Percentiles rank a stretch among this genome's conserved stretches.
phyloP scores from a whole-genome alignment of 805 yeast genomes.

The Candida silvatica region DNA sequence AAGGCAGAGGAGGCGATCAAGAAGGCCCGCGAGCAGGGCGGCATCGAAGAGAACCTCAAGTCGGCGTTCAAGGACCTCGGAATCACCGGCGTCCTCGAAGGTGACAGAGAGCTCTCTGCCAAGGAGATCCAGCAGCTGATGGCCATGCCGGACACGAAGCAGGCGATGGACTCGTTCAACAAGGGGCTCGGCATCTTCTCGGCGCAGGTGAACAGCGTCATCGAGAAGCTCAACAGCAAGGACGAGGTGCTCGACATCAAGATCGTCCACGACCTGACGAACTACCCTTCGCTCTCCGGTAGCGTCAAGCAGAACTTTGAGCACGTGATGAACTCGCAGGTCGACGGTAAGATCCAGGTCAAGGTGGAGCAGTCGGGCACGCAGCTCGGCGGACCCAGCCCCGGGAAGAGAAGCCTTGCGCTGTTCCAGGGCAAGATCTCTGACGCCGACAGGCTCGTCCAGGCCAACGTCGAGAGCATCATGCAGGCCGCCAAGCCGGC shows the following conservation, averaged over 20 bases:
- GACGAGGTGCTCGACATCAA: slow-evolving; percentile 54
- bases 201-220: slow-evolving; percentile 27
- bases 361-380: slow-evolving; percentile 44
- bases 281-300: slow-evolving; percentile 38
- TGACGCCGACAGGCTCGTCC: slow-evolving; percentile 83
- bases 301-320: slow-evolving; percentile 47
- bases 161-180: slow-evolving; percentile 29
- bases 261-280: slow-evolving; percentile 59
- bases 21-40: slow-evolving; percentile 32
- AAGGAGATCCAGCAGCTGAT: slow-evolving; percentile 21
- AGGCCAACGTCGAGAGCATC: slow-evolving; percentile 79
- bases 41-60: slow-evolving; percentile 21
- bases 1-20: slow-evolving; percentile 44
- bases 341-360: slow-evolving; percentile 67
- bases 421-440: slow-evolving; percentile 66
- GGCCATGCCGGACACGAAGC: slow-evolving; percentile 23
- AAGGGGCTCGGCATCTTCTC: slow-evolving; percentile 24
- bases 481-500: neutral
- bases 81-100: slow-evolving; percentile 28
- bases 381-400: slow-evolving; percentile 12
- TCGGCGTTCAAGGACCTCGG: slow-evolving; percentile 34
- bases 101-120: slow-evolving; percentile 25
- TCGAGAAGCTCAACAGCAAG: slow-evolving; percentile 23
- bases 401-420: slow-evolving; percentile 37
- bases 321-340: slow-evolving; percentile 56